Conservation (phyloP, 192 early-diverging fungal genomes). For the Linnemannia schmuckeri region DNA sequence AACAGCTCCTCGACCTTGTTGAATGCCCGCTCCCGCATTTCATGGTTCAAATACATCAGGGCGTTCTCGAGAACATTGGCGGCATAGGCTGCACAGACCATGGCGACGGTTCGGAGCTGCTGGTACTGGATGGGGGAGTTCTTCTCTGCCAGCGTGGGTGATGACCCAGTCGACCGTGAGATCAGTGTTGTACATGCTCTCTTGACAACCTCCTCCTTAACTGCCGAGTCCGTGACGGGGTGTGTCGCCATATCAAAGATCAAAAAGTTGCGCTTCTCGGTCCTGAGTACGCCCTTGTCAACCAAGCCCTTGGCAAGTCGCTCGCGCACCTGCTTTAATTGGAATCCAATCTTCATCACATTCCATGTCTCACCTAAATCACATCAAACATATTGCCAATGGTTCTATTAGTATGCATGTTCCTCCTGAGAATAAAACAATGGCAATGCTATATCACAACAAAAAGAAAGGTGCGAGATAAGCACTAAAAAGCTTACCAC, state of each 20-base stretch:
- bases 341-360: slow-evolving; percentile 95
- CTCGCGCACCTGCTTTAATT: slow-evolving; percentile 98
- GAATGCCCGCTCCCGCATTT: slow-evolving; percentile 90
- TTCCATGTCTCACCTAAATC: slow-evolving; percentile 97
- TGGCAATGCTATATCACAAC: neutral
- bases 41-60: slow-evolving; percentile 83
- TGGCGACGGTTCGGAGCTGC: slow-evolving; percentile 82
- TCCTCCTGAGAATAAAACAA: neutral
- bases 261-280: slow-evolving; percentile 96
- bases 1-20: slow-evolving; percentile 90
- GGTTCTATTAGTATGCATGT: neutral
- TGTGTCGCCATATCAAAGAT: slow-evolving; percentile 99
- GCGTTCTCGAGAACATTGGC: slow-evolving; percentile 98
- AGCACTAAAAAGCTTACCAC: slow-evolving; percentile 72
- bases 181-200: slow-evolving; percentile 85
- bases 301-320: slow-evolving; percentile 96
- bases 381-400: neutral
- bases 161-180: slow-evolving; percentile 71
- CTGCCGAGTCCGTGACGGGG: slow-evolving; percentile 88
- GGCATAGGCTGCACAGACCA: slow-evolving; percentile 96
- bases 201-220: slow-evolving; percentile 91
- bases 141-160: slow-evolving; percentile 66
- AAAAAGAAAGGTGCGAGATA: neutral
- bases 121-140: slow-evolving; percentile 67
- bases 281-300: slow-evolving; percentile 96